Percentiles rank a stretch among this genome's conserved stretches.
These are phyloP conservation scores for Botryotinia convoluta DNA, from an alignment of 2,329 filamentous ascomycete species.

Conservation along the genomic window DNA sequence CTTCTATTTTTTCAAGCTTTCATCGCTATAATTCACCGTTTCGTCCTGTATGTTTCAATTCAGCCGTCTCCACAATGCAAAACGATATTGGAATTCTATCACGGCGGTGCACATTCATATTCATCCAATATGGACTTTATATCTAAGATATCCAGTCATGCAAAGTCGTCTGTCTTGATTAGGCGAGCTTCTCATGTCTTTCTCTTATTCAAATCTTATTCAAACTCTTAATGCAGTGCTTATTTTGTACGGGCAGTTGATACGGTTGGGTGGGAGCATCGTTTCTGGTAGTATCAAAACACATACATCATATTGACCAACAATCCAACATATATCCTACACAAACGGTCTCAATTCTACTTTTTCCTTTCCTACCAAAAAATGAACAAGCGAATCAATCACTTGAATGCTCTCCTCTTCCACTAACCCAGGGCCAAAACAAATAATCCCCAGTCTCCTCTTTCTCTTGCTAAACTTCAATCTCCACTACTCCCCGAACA, in stretches of 20 bases:
- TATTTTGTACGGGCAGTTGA: background rate
- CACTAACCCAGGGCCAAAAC: background rate
- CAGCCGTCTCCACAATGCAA: background rate
- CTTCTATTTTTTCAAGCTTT: background rate
- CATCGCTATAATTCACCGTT: fast-evolving
- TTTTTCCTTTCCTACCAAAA: background rate
- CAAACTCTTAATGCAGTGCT: background rate
- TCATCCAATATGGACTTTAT: background rate
- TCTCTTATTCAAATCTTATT: background rate
- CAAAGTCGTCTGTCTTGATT: background rate
- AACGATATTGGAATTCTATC: background rate
- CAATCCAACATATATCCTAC: background rate
- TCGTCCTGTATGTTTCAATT: background rate
- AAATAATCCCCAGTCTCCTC: background rate
- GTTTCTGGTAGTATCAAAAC: background rate
- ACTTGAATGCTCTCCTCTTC: background rate
- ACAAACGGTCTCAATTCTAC: background rate
- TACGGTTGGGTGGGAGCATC: background rate
- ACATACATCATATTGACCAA: background rate
- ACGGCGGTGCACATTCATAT: background rate
- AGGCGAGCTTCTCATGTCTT: background rate
- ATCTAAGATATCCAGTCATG: background rate
- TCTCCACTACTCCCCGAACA: background rate
- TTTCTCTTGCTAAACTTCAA: background rate
- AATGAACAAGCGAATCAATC: background rate